Evolutionary conservation across 108 stramenopile genomes (phyloP).

Genomic region (Fragilaria crotonensis): DNA sequence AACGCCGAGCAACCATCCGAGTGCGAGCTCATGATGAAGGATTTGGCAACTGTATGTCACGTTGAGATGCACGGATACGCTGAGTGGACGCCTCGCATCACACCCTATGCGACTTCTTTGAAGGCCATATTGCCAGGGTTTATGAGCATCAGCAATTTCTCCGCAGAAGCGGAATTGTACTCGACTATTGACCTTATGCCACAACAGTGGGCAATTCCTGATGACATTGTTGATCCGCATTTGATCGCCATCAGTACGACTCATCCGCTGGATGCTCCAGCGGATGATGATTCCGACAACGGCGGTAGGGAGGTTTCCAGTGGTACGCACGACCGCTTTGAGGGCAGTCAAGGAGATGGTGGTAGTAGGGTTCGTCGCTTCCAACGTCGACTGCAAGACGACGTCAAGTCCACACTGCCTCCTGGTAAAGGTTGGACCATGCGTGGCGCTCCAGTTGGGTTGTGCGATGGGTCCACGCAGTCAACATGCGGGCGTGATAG

Average conservation of each 20-base stretch:
- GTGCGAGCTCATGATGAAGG: conserved; percentile 1
- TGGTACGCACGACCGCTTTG: too few species aligned
- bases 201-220: conserved; percentile 6
- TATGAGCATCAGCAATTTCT: background rate
- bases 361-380: background rate
- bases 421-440: conserved; percentile 41
- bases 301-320: too few species aligned
- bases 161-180: conserved; percentile 4
- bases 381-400: background rate
- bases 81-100: conserved; percentile 8
- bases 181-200: conserved; percentile 10
- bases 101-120: background rate
- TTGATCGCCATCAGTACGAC: conserved; percentile 18
- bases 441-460: conserved; percentile 17
- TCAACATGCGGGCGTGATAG: conserved; percentile 21
- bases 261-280: background rate
- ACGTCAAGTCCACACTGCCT: background rate
- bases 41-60: background rate
- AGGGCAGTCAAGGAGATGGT: background rate
- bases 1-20: background rate
- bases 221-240: conserved; percentile 12
- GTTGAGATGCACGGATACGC: conserved; percentile 8
- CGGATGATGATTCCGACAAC: conserved; percentile 1
- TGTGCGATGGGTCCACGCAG: conserved; percentile 43
- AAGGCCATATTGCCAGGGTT: background rate